Evolutionary conservation across 73 alveolate species (phyloP).

Genomic region (Durusdinium trenchii): DNA sequence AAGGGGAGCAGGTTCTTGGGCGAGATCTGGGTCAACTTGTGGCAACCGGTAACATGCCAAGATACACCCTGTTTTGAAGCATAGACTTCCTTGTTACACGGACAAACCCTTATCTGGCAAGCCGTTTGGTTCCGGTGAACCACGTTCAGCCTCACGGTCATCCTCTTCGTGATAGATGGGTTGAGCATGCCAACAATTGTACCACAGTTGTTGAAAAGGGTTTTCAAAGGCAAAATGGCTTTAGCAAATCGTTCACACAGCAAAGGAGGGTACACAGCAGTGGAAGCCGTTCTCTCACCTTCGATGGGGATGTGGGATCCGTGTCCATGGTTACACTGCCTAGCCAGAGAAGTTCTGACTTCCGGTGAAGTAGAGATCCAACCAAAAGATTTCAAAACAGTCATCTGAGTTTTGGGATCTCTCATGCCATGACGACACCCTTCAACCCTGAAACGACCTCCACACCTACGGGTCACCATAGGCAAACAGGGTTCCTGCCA

Average conservation of each 20-base stretch:
- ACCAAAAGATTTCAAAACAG: not conserved
- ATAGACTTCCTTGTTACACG: too few species aligned
- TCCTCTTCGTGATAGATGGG: too few species aligned
- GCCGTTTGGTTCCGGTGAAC: too few species aligned
- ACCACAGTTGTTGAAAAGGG: not conserved
- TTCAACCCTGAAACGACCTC: conserved; percentile 29
- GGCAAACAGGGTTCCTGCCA: not conserved
- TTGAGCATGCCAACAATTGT: not conserved
- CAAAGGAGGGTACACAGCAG: not conserved
- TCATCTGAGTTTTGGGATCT: not conserved
- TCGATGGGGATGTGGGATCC: not conserved
- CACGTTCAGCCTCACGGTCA: too few species aligned
- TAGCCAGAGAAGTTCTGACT: not conserved
- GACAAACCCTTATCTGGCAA: too few species aligned
- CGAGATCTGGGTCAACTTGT: too few species aligned
- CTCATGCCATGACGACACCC: not conserved
- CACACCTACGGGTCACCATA: not conserved
- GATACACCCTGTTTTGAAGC: too few species aligned
- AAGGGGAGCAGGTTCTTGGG: too few species aligned
- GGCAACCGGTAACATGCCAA: too few species aligned
- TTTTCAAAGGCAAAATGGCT: not conserved
- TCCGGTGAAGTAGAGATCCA: not conserved
- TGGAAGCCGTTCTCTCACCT: not conserved
- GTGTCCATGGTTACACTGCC: not conserved
- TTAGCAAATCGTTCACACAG: conserved; percentile 46